Evolutionary conservation across 2,329 filamentous ascomycete species (phyloP), one percentile per base, ranked within the genome.

Genomic region (Lachnellula subtilissima): DNA sequence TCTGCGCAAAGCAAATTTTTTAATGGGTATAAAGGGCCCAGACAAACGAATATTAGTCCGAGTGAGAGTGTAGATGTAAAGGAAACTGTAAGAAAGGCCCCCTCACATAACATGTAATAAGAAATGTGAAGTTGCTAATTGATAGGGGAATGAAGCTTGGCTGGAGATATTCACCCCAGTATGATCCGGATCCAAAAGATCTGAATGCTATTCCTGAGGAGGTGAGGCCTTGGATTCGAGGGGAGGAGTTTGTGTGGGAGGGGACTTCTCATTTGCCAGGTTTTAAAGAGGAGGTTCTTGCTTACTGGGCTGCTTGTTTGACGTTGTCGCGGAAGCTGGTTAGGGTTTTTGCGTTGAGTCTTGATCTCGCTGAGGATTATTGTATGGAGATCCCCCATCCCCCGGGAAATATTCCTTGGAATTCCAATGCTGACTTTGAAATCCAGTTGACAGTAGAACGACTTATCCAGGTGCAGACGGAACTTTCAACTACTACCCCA

Each of bases 221-320:
- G 4, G 72, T 77, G 7, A 72, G 70, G 23, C 62, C 65, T 5
- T 73, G 71, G 60, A 71, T 82, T 4, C 68, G 73, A 2, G 72
- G 71, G 3, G 78, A 83, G 58, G 74, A 79, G 2, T 80, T 78
- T 45, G 73, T 80, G 15, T 84, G 80, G 79, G 72, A 78, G 43
- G 73, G 71, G 12, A 82, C 78, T 1, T 63, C 66, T 1, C 75
- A 80, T 56, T 57, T 81, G 0, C 76, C 76, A 11, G 64, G 66
- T 5, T 82, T 84, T 68, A 77, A 78, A 59, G 60, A 73, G 0
- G 74, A 75, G 15, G 69, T 75, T 2, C 61, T 80, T 8, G 61
- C 61, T 1, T 81, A 83, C 63, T 82, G 77, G 72, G 65, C 70
- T 19, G 67, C 72, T 6, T 78, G 78, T 39, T 70, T 85, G 11